Conservation (phyloP, 2,329 filamentous ascomycete genomes). For the Ploettnerulaceae sp. region DNA sequence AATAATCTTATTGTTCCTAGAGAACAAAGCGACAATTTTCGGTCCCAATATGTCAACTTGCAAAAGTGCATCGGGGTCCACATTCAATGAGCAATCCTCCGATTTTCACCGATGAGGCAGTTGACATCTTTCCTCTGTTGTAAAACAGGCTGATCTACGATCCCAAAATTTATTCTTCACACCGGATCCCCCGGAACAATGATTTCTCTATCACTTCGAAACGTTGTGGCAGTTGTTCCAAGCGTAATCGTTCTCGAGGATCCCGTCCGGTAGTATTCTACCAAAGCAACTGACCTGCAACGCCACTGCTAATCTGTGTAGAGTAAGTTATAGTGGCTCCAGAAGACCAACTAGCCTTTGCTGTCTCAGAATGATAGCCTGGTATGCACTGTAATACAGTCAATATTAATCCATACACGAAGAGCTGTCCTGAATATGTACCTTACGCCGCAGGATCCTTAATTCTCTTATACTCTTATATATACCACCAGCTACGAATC, state of each 20-base stretch:
- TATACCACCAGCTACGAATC: constrained; percentile 86
- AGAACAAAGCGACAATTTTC: constrained; percentile 89
- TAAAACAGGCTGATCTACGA: background rate
- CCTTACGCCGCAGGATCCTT: constrained; percentile 84
- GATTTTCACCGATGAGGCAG: background rate
- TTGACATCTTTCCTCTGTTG: background rate
- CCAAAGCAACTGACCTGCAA: constrained; percentile 82
- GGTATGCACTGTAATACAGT: background rate
- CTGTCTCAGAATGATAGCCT: background rate
- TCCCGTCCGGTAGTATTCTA: constrained; percentile 52
- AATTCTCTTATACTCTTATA: constrained; percentile 93
- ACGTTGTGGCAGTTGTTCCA: constrained; percentile 91
- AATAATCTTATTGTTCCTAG: constrained; percentile 73
- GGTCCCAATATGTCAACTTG: constrained; percentile 93
- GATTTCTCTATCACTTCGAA: constrained; percentile 61
- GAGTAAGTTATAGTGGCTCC: constrained; percentile 87
- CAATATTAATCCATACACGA: no score
- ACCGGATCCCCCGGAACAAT: constrained; percentile 69
- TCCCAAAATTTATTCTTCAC: constrained; percentile 78
- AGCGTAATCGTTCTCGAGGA: constrained; percentile 81
- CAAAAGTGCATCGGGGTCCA: constrained; percentile 93
- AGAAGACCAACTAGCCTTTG: constrained; percentile 58
- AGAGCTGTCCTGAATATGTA: constrained; percentile 48
- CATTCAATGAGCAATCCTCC: constrained; percentile 81
- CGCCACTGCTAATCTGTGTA: constrained; percentile 90